Evolutionary conservation across 306 rosid species (phyloP).

Genomic region (Vigna unguiculata): DNA sequence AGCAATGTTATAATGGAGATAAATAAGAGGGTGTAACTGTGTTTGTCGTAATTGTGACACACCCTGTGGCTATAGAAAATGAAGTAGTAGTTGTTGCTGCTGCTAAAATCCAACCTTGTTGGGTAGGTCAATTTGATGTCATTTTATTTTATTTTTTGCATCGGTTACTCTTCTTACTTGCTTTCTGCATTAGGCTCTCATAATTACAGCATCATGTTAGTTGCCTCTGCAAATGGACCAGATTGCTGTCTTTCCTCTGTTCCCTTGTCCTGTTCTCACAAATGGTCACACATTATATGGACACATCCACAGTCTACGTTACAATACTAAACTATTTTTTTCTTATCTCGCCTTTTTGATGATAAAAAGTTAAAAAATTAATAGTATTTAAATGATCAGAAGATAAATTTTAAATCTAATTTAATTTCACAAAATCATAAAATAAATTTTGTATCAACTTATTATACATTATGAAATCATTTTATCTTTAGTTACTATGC

Average conservation of each 20-base stretch:
- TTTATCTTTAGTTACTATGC: no score
- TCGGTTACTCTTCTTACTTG: conserved; percentile 39
- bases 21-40: conserved; percentile 42
- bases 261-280: conserved; percentile 36
- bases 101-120: conserved; percentile 44
- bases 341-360: no score
- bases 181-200: conserved; percentile 38
- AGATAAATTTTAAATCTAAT: no score
- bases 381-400: no score
- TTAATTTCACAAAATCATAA: no score
- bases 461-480: no score
- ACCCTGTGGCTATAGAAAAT: conserved; percentile 18
- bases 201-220: conserved; percentile 45
- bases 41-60: conserved; percentile 49
- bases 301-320: not conserved
- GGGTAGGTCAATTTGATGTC: conserved; percentile 35
- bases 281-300: not conserved
- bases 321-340: no score
- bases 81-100: conserved; percentile 16
- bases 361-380: no score
- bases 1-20: conserved; percentile 46
- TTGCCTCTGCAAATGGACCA: conserved; percentile 44
- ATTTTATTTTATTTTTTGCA: not conserved
- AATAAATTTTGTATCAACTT: no score
- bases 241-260: conserved; percentile 36